A percentile compares a stretch with the other conserved stretches of the same genome.
These are phyloP conservation scores for Chalaropsis ovoidea DNA, from an alignment of 2,329 filamentous ascomycete genomes.

Conservation along the genomic window DNA sequence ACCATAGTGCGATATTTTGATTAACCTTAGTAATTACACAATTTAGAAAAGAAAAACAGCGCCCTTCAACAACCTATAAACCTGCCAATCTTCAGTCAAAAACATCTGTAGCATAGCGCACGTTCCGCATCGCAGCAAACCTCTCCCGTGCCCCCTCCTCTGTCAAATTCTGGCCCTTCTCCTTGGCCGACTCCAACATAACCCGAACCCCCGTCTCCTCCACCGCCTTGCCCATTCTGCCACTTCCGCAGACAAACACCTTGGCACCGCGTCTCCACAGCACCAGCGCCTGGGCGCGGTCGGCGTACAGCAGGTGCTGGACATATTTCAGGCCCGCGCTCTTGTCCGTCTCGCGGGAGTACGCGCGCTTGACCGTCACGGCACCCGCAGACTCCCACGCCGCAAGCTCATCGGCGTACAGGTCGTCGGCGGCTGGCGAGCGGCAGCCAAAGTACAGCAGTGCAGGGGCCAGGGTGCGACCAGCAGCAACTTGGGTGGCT, in stretches of 20 bases:
- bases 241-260: slow-evolving; percentile 56
- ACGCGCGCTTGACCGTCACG: slow-evolving; percentile 53
- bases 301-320: slow-evolving; percentile 37
- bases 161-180: slow-evolving; percentile 31
- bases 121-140: slow-evolving; percentile 44
- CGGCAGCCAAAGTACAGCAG: slow-evolving; percentile 59
- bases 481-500: slow-evolving; percentile 41
- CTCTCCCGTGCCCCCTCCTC: slow-evolving; percentile 38
- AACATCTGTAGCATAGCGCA: slow-evolving; percentile 51
- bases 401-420: slow-evolving; percentile 51
- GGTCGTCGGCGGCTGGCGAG: slow-evolving; percentile 36
- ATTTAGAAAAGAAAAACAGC: not conserved
- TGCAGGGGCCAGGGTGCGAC: slow-evolving; percentile 47
- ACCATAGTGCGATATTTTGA: too few species aligned
- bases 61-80: not conserved
- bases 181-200: slow-evolving; percentile 31
- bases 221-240: slow-evolving; percentile 41
- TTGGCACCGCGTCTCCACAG: slow-evolving; percentile 41
- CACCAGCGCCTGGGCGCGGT: slow-evolving; percentile 33
- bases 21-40: not conserved
- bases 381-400: slow-evolving; percentile 51
- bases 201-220: slow-evolving; percentile 35
- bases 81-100: slow-evolving; percentile 39
- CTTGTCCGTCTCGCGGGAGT: slow-evolving; percentile 34
- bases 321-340: slow-evolving; percentile 42